Evolutionary conservation across 495 filamentous ascomycete genomes (phyloP), one percentile per base, ranked within the genome.

Genomic region (Mycothermus thermophilus): DNA sequence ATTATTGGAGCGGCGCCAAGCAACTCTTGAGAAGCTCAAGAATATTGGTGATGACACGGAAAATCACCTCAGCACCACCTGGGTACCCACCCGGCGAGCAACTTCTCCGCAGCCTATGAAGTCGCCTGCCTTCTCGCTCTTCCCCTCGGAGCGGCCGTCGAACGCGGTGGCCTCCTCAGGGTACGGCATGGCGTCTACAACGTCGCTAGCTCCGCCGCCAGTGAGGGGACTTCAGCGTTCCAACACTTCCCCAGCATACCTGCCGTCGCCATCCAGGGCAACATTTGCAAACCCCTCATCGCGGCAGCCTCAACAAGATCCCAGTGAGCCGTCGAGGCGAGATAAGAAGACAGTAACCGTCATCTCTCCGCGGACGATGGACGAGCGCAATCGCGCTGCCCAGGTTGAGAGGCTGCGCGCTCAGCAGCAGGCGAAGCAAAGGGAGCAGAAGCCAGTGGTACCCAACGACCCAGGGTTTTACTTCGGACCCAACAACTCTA

Each of bases 1-100:
- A 0, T 60, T 83, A 18, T 59, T 83, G 32, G 67, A 72, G 46
- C 67, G 79, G 47, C 67, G 80, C 26, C 79, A 82, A 49, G 80
- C 72, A 23, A 79, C 75, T 1, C 50, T 82, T 34, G 71, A 79
- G 40, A 75, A 69, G 41, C 60, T 81, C 5, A 72, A 67, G 45
- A 64, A 50, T 20, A 62, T 71, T 11, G 61, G 68, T 18, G 62
- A 66, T 35, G 47, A 44, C n/a, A 46, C 57, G 18, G 40, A 37
- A 41, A 49, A 51, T 35, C n/a, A n/a, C n/a, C n/a, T n/a, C n/a
- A n/a, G n/a, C n/a, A n/a, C n/a, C n/a, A n/a, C n/a, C n/a, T n/a
- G n/a, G n/a, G n/a, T n/a, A n/a, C n/a, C n/a, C n/a, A n/a, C n/a
- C n/a, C 62, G 72, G 34, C 62, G 72, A 42, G 69, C 63, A 20